These are phyloP conservation scores for Grammothele lineata DNA, from an alignment of 768 basidiomycete genomes.

Conservation along the genomic window DNA sequence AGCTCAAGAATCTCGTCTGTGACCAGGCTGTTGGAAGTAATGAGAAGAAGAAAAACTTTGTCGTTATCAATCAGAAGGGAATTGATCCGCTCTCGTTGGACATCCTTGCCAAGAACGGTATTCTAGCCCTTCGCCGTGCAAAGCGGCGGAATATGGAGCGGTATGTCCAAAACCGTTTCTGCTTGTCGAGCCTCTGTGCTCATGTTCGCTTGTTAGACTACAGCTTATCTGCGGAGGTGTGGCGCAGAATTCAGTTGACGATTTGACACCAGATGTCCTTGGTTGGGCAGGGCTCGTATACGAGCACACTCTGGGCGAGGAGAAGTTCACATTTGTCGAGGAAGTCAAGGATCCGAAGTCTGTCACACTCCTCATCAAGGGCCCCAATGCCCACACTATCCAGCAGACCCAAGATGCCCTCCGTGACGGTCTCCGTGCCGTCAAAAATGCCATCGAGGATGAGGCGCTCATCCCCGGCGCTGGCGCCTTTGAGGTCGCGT, in stretches of 20 bases:
- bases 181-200: not conserved
- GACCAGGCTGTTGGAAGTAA: constrained; percentile 84
- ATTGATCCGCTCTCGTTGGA: constrained; percentile 97
- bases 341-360: constrained; percentile 94
- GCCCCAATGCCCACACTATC: constrained; percentile 93
- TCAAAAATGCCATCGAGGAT: constrained; percentile 97
- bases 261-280: constrained; percentile 84
- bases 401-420: constrained; percentile 98
- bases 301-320: constrained; percentile 98
- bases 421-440: constrained; percentile 91
- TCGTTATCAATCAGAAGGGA: constrained; percentile 97
- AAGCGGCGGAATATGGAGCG: constrained; percentile 99
- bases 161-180: constrained; percentile 38
- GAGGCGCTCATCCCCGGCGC: constrained; percentile 88
- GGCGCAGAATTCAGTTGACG: constrained; percentile 98
- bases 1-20: constrained; percentile 93
- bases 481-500: constrained; percentile 95
- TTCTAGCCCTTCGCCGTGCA: constrained; percentile 88
- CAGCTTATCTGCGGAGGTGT: constrained; percentile 93
- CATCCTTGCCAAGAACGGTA: constrained; percentile 94
- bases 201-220: constrained; percentile 43
- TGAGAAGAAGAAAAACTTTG: constrained; percentile 83
- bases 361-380: constrained; percentile 96
- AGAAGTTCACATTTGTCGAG: constrained; percentile 97
- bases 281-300: constrained; percentile 99